Conservation (phyloP, 768 basidiomycete genomes). For the Agrocybe chaxingu region DNA sequence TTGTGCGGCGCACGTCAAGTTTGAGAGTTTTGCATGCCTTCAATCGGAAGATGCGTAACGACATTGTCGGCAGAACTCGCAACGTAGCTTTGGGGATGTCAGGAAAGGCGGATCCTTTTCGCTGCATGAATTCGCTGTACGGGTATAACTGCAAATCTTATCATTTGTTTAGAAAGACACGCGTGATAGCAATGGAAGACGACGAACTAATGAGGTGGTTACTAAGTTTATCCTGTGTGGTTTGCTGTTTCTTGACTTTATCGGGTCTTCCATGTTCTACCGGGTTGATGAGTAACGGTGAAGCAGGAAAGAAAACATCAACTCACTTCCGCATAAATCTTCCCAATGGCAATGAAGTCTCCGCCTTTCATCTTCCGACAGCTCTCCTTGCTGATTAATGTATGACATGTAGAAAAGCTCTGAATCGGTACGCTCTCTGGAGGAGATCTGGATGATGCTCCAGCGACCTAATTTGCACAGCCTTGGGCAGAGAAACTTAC, state of each 20-base stretch:
- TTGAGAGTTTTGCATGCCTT: slow-evolving; percentile 57
- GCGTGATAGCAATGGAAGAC: neutral
- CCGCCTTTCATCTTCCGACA: slow-evolving; percentile 38
- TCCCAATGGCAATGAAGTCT: slow-evolving; percentile 64
- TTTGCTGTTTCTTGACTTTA: slow-evolving; percentile 24
- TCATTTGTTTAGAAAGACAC: neutral
- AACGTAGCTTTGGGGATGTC: slow-evolving; percentile 28
- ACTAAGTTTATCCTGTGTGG: slow-evolving; percentile 49
- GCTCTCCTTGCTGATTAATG: slow-evolving; percentile 44
- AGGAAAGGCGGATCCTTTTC: slow-evolving; percentile 8
- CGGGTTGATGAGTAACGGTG: slow-evolving; percentile 1
- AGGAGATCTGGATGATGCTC: slow-evolving; percentile 49
- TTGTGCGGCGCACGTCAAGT: slow-evolving; percentile 25
- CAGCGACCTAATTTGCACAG: slow-evolving; percentile 5
- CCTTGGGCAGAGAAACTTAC: slow-evolving; percentile 34
- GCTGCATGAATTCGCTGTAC: slow-evolving; percentile 13
- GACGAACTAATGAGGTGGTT: slow-evolving; percentile 58
- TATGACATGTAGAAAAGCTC: slow-evolving; percentile 81
- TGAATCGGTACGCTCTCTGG: slow-evolving; percentile 71
- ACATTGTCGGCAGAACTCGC: slow-evolving; percentile 67
- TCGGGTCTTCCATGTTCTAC: slow-evolving; percentile 60
- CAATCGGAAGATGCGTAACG: slow-evolving; percentile 56
- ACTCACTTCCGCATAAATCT: slow-evolving; percentile 60
- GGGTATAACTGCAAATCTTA: slow-evolving; percentile 21
- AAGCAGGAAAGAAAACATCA: neutral